These are phyloP conservation scores for Westerdykella sp. DNA, from an alignment of 2,329 filamentous ascomycete genomes.

Conservation along the genomic window DNA sequence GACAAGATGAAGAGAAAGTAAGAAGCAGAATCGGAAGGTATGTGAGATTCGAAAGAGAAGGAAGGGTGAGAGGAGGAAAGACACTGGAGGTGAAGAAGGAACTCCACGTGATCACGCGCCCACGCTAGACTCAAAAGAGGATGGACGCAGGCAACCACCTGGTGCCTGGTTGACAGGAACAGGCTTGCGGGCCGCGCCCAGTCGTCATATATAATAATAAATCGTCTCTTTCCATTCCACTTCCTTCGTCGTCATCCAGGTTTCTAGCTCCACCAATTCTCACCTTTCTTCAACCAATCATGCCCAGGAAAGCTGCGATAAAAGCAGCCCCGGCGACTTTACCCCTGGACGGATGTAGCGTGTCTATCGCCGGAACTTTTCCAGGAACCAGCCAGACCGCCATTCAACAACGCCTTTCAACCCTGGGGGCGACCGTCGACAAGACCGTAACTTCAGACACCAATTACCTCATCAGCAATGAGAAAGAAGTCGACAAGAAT, in stretches of 20 bases:
- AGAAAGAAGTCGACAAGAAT: conserved; percentile 46
- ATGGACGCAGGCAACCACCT: no score
- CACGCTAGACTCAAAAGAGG: no score
- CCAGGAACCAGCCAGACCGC: conserved; percentile 47
- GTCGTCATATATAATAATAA: background rate
- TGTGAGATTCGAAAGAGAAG: no score
- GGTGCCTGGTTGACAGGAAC: no score
- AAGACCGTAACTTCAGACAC: conserved; percentile 45
- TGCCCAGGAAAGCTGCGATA: conserved; percentile 18
- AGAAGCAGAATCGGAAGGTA: no score
- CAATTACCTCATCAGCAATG: conserved; percentile 54
- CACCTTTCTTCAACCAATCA: conserved; percentile 4
- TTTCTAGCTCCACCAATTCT: background rate
- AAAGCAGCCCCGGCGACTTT: conserved; percentile 14
- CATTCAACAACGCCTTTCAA: conserved; percentile 43
- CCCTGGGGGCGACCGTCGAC: conserved; percentile 47
- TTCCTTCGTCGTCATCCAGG: background rate
- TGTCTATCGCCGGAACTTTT: conserved; percentile 59
- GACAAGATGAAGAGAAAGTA: no score
- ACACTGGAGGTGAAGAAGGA: no score
- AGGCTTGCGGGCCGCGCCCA: no score
- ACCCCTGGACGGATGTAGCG: conserved; percentile 45
- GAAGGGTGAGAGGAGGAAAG: no score
- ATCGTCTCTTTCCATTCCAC: background rate
- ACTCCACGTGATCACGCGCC: no score